A percentile compares a stretch with the other conserved stretches of the same genome.
phyloP scores from a whole-genome alignment of 129 eudicot species.

The Chrysanthemum makinoi region DNA sequence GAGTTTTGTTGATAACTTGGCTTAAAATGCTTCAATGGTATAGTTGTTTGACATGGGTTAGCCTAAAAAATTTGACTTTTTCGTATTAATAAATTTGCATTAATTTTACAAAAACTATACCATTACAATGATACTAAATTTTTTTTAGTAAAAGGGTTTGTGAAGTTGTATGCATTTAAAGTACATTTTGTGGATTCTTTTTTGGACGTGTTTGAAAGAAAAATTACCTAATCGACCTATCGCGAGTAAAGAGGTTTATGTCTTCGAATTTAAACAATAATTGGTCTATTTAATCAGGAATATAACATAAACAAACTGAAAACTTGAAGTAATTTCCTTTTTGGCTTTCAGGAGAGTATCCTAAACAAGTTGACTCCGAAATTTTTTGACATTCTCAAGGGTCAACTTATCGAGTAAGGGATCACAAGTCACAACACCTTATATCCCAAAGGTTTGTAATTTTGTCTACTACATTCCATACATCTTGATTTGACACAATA shows the following conservation, averaged over 20 bases:
- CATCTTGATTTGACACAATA: too few relatives aligned
- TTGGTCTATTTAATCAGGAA: background rate
- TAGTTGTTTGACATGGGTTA: too few relatives aligned
- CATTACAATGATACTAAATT: too few relatives aligned
- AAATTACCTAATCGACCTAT: background rate
- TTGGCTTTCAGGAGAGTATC: constrained; percentile 59
- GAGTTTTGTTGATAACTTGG: too few relatives aligned
- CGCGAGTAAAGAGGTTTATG: too few relatives aligned
- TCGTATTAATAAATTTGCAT: too few relatives aligned
- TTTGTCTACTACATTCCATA: background rate
- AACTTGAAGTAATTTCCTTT: background rate
- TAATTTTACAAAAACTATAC: too few relatives aligned
- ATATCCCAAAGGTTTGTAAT: constrained; percentile 66
- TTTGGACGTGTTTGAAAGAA: background rate
- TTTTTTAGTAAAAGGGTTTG: too few relatives aligned
- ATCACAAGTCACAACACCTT: constrained; percentile 86
- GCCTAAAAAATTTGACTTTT: too few relatives aligned
- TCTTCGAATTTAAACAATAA: too few relatives aligned
- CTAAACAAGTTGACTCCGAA: constrained; percentile 97
- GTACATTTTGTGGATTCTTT: background rate
- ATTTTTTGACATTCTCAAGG: constrained; percentile 93
- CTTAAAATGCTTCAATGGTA: too few relatives aligned
- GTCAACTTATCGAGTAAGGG: constrained; percentile 87
- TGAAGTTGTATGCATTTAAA: background rate
- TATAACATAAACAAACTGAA: background rate